Base-by-base conservation (phyloP, 2,329 filamentous ascomycete species). In the Anthostomella pinea region DNA sequence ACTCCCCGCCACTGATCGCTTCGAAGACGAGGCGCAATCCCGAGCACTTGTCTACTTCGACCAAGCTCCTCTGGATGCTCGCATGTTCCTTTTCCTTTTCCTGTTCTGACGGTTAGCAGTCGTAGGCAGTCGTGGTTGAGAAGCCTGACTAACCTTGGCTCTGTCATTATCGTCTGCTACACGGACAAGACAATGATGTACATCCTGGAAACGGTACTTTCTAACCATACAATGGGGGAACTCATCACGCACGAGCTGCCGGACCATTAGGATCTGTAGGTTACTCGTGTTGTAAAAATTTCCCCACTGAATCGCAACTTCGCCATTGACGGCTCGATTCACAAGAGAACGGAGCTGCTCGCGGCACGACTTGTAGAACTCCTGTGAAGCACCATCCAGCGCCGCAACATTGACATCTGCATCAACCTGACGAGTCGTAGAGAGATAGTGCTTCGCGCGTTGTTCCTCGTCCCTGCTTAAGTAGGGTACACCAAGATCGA, bases 401-500 rank as follows among this genome's bases (percentile, higher is more conserved):
- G 16, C 8, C 18, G 5, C n/a, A 8, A 6, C 6, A 25, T 31
- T 8, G 13, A 37, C 30, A 28, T 44, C 17, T 23, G n/a, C 7
- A 2, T 13, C 35, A 25, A 22, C 16, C 21, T 7, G 26, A 8
- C 10, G 43, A 6, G 19, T 33, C 9, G 27, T 13, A 6, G 38
- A 21, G 25, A 49, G 25, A 17, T 38, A 39, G 9, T 33, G 26
- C 14, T 30, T 30, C 8, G 43, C 31, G 8, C 53, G 35, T 0
- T 23, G 6, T 18, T 52, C 38, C 29, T 59, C 55, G 4, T 41
- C 31, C 3, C 38, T 40, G 21, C 53, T 62, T 3, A 67, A 49
- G 24, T 64, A 66, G 3, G 46, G 43, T 0, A 63, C 47, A 0
- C 65, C 62, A 10, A 39, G 30, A 2, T 45, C 30, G 14, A 62